These are phyloP conservation scores for Penstemon newberryi DNA, from an alignment of 257 asterid genomes.

Conservation along the genomic window DNA sequence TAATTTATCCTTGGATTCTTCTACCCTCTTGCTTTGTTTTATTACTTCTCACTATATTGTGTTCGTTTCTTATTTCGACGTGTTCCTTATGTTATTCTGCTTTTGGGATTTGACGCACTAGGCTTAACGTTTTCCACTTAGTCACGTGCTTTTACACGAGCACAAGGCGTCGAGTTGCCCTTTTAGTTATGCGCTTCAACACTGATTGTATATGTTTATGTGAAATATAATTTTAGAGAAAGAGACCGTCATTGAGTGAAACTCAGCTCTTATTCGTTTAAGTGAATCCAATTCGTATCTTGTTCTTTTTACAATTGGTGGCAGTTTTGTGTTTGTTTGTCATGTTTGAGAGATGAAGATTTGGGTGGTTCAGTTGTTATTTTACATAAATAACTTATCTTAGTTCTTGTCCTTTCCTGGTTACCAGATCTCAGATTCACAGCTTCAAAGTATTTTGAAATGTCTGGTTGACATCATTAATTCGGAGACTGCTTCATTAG, in stretches of 20 bases:
- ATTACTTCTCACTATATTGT: neutral
- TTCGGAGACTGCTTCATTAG: conserved; percentile 66
- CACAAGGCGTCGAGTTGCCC: neutral
- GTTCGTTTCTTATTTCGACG: conserved; percentile 6
- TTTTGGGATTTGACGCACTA: conserved; percentile 10
- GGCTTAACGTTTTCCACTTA: neutral
- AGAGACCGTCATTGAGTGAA: conserved; percentile 7
- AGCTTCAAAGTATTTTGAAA: conserved; percentile 71
- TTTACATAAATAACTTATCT: conserved; percentile 18
- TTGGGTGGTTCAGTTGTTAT: conserved; percentile 25
- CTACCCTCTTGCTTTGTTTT: conserved; percentile 7
- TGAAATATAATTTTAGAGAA: conserved; percentile 15
- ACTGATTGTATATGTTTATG: conserved; percentile 9
- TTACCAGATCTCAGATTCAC: conserved; percentile 67
- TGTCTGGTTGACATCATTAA: conserved; percentile 74
- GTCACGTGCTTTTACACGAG: no score
- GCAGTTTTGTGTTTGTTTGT: conserved; percentile 5
- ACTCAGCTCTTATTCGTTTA: conserved; percentile 7
- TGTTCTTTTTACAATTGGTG: neutral
- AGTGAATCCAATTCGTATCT: conserved; percentile 15
- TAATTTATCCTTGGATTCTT: conserved; percentile 7
- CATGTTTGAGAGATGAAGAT: conserved; percentile 11
- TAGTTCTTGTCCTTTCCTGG: conserved; percentile 24
- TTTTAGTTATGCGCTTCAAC: conserved; percentile 19
- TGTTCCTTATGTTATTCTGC: conserved; percentile 1